Evolutionary conservation across 805 yeast species (phyloP), one percentile per base, ranked within the genome.

Genomic region (Candida stauntonica): DNA sequence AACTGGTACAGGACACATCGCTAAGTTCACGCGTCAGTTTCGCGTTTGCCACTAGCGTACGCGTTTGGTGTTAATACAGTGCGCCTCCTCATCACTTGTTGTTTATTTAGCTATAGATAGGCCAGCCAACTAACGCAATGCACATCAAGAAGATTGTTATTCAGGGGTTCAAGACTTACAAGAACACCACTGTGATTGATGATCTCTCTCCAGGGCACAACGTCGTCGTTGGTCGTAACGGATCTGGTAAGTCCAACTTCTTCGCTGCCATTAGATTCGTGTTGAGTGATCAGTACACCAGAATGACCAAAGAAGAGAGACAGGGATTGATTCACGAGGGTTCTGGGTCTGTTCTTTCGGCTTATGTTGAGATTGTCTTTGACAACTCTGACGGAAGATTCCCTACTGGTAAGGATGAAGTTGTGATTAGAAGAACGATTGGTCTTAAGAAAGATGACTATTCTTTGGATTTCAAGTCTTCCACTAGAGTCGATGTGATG

Each of bases 231-330:
- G 97, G 97, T 2, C 67, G 95, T 35, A 89, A 89, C 62, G 97
- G 97, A n/a, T 85, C 96, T 7, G 99, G 99, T 7, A 91, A 93
- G 59, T 86, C 96, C 29, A 91, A 93, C 60, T 84, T 91, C 63
- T 93, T 91, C 60, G 88, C 96, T 13, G 98, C 99, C 9, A 84
- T 91, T 40, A 69, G 97, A 45, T 93, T 89, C 63, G 97, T 88
- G 9, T 61, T 93, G 16, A 81, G 95, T 32, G 97, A 91, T 57
- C 94, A 91, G 24, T 86, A 85, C 58, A 81, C 86, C 3, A 83
- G 86, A 56, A 73, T 89, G 80, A 69, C 81, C 17, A 66, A 91
- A 47, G 95, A 87, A 49, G 95, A 87, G 54, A 72, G 96, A 47
- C 89, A 83, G 52, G 84, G 89, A 3, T 67, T 89, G 41, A 81